Evolutionary conservation across 371 early-diverging fungal species (phyloP), one percentile per base, ranked within the genome.

Genomic region (Gilbertella persicaria): DNA sequence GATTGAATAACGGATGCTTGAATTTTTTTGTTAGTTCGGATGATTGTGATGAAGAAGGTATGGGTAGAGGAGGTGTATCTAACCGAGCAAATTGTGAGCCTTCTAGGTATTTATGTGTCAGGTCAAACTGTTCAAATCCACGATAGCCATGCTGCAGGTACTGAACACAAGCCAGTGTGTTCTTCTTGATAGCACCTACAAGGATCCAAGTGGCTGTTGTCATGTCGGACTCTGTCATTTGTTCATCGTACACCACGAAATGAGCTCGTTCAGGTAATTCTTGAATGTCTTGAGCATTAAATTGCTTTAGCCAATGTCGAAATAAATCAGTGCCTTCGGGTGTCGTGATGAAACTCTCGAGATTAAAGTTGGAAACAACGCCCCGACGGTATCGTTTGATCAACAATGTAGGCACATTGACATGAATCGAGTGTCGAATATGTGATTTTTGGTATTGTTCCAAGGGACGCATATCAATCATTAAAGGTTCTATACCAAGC

Each of bases 291-390:
- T 38, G 23, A 19, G 29, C 23, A 45, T 52, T n/a, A 47, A 42
- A 39, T 2, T 24, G 36, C 8, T 37, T 40, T n/a, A 58, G 38
- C 71, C 71, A 71, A 4, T 52, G 20, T 2, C 46, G 16, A 45
- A 62, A 73, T 2, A 53, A 45, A 4, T 81, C 73, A 19, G 64
- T 74, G 12, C 79, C 82, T 53, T 83, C 75, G 0, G 75, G 69
- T 28, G 84, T 83, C 0, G 84, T 80, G 33, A 85, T 83, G 43
- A 85, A 85, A 23, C 76, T 80, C 42, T 82, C 82, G 4, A 85
- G 50, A n/a, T 73, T 78, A 43, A 83, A 83, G 39, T 82, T 77
- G 9, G 79, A 68, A 1, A 83, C 66, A 12, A 73, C 75, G 5
- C 86, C 84, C 50, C 83, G 63, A 16, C 75, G 68, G 55, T 85